Percentiles rank a stretch among this genome's conserved stretches.
These are phyloP conservation scores for Cercospora sesami DNA, from an alignment of 2,329 filamentous ascomycete genomes.

Conservation along the genomic window DNA sequence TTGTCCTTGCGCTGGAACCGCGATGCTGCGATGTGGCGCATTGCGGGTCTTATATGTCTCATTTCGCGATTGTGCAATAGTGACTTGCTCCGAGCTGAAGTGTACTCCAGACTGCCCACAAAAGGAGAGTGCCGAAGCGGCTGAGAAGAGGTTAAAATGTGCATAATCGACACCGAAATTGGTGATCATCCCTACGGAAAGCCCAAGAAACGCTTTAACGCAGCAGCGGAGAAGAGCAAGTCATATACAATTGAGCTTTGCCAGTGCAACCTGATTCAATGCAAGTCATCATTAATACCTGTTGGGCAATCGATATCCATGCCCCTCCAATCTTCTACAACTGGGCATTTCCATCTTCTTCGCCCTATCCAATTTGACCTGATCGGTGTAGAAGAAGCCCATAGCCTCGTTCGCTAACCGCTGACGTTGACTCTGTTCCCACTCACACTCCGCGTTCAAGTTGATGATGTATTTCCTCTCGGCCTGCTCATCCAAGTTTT, in stretches of 20 bases:
- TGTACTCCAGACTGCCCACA: not conserved
- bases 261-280: not conserved
- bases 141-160: not conserved
- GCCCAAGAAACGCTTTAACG: not conserved
- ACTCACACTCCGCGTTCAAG: constrained; percentile 70
- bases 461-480: constrained; percentile 70
- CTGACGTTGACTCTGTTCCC: constrained; percentile 66
- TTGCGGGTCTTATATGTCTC: not conserved
- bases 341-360: constrained; percentile 60
- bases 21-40: not conserved
- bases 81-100: not conserved
- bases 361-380: constrained; percentile 74
- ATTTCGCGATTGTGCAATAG: not conserved
- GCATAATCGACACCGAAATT: not conserved
- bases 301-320: constrained; percentile 43
- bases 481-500: constrained; percentile 72
- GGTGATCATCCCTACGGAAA: not conserved
- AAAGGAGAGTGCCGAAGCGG: not conserved
- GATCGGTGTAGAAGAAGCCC: constrained; percentile 83
- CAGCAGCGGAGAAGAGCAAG: not conserved
- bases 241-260: not conserved
- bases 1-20: not conserved
- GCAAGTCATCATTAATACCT: constrained; percentile 9
- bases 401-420: constrained; percentile 73
- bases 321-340: constrained; percentile 57